Evolutionary conservation across 805 yeast genomes (phyloP).

Genomic region (Jamesozyma jinghongensis): DNA sequence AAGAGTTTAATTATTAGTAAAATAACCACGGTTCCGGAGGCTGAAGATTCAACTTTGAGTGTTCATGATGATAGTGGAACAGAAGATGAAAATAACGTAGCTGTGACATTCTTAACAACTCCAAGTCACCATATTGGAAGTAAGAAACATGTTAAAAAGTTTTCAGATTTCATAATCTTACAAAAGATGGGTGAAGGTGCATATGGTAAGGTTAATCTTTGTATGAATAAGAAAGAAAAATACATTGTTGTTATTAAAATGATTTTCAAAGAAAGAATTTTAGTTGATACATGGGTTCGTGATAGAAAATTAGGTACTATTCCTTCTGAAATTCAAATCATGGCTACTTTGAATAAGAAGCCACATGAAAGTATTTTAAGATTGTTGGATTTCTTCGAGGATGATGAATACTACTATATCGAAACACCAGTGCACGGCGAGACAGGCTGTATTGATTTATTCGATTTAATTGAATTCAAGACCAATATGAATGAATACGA

Average conservation of each 20-base stretch:
- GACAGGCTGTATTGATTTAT: slow-evolving; percentile 80
- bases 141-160: slow-evolving; percentile 58
- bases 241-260: slow-evolving; percentile 76
- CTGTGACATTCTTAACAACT: slow-evolving; percentile 11
- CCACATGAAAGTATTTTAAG: slow-evolving; percentile 86
- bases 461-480: slow-evolving; percentile 83
- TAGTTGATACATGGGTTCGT: slow-evolving; percentile 96
- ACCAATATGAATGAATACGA: slow-evolving; percentile 73
- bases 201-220: slow-evolving; percentile 85
- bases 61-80: neutral
- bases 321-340: slow-evolving; percentile 91
- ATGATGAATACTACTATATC: slow-evolving; percentile 76
- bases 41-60: neutral
- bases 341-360: slow-evolving; percentile 65
- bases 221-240: slow-evolving; percentile 52
- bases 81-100: neutral
- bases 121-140: slow-evolving; percentile 45
- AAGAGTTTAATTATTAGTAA: slow-evolving; percentile 25
- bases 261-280: slow-evolving; percentile 82
- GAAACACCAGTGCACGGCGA: slow-evolving; percentile 92
- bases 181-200: slow-evolving; percentile 94
- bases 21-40: slow-evolving; percentile 11
- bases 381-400: slow-evolving; percentile 87
- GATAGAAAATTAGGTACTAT: slow-evolving; percentile 86
- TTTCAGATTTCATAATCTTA: slow-evolving; percentile 59